These are phyloP conservation scores for Cyphellophora attinorum DNA, from an alignment of 2,329 filamentous ascomycete genomes.

Conservation along the genomic window DNA sequence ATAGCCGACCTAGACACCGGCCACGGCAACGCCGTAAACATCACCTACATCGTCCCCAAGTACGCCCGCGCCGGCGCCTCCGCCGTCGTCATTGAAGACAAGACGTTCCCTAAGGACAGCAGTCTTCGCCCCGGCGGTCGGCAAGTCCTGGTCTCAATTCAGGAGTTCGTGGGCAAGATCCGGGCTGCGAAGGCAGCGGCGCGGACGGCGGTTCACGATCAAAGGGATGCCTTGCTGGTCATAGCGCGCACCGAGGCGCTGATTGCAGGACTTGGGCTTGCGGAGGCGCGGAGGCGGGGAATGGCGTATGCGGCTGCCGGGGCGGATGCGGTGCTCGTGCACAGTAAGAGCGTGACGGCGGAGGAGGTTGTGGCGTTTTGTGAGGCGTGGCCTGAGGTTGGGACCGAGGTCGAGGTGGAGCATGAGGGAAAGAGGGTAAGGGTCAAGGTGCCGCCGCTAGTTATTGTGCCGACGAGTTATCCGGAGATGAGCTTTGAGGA, in stretches of 20 bases:
- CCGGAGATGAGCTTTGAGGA: conserved; percentile 7
- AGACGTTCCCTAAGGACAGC: conserved; percentile 9
- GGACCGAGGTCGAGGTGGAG: no score
- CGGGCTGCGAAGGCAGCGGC: conserved; percentile 8
- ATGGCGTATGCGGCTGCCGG: conserved; percentile 7
- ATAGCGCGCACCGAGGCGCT: conserved; percentile 9
- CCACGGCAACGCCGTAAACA: conserved; percentile 39
- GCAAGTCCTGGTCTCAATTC: conserved; percentile 4
- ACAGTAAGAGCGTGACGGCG: conserved; percentile 8
- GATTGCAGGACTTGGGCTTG: conserved; percentile 6
- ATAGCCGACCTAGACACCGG: conserved; percentile 47
- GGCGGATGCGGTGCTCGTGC: conserved; percentile 9
- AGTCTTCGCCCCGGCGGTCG: conserved; percentile 1
- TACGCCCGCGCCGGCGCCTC: conserved; percentile 45
- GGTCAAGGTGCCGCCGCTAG: conserved; percentile 9
- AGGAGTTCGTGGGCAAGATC: conserved; percentile 11
- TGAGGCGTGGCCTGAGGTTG: conserved; percentile 4
- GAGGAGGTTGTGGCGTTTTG: conserved; percentile 11
- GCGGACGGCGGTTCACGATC: conserved; percentile 1
- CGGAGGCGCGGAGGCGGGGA: conserved; percentile 5
- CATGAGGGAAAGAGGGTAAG: no score
- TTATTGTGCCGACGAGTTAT: conserved; percentile 10
- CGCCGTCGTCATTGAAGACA: conserved; percentile 47
- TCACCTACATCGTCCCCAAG: conserved; percentile 37
- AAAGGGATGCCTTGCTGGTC: conserved; percentile 5